A percentile compares a stretch with the other conserved stretches of the same genome.
phyloP scores from a whole-genome alignment of 1,284 basidiomycete species.

The Vanrija sp. region DNA sequence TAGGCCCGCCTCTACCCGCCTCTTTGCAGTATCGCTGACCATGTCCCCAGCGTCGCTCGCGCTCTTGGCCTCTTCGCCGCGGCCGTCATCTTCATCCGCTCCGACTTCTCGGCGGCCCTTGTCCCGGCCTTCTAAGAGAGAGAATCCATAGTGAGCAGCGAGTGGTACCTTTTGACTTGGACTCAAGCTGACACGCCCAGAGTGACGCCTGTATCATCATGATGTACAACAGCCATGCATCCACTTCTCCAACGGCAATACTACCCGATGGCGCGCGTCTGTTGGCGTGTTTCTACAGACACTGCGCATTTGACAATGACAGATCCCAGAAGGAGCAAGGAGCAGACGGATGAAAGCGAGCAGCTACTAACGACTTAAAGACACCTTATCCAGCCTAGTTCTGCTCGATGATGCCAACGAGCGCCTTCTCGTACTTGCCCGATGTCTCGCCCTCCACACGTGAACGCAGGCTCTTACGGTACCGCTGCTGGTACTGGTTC shows the following conservation, averaged over 20 bases:
- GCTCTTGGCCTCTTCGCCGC: slow-evolving; percentile 18
- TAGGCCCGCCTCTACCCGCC: too few species aligned
- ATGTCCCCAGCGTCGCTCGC: slow-evolving; percentile 23
- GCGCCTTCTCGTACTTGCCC: slow-evolving; percentile 46
- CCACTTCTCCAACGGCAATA: slow-evolving; percentile 5
- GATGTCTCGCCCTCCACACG: slow-evolving; percentile 48
- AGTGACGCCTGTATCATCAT: slow-evolving; percentile 10
- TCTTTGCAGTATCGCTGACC: too few species aligned
- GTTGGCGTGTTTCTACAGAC: background rate
- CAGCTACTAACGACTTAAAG: background rate
- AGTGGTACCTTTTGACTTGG: too few species aligned
- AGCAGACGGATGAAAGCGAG: background rate
- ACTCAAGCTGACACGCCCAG: background rate
- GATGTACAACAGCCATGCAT: slow-evolving; percentile 24
- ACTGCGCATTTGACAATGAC: background rate
- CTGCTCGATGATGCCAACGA: slow-evolving; percentile 35
- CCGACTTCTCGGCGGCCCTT: slow-evolving; percentile 13
- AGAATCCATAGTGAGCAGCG: background rate
- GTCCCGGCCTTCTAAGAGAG: slow-evolving; percentile 19
- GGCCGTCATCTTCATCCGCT: slow-evolving; percentile 17
- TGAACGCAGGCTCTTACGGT: slow-evolving; percentile 32
- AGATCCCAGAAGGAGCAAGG: background rate
- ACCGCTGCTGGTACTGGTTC: slow-evolving; percentile 39
- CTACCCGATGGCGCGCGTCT: too few species aligned
- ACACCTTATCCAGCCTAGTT: slow-evolving; percentile 15